These are phyloP conservation scores for Exophiala sp. DNA, from an alignment of 2,329 filamentous ascomycete genomes.

Conservation along the genomic window DNA sequence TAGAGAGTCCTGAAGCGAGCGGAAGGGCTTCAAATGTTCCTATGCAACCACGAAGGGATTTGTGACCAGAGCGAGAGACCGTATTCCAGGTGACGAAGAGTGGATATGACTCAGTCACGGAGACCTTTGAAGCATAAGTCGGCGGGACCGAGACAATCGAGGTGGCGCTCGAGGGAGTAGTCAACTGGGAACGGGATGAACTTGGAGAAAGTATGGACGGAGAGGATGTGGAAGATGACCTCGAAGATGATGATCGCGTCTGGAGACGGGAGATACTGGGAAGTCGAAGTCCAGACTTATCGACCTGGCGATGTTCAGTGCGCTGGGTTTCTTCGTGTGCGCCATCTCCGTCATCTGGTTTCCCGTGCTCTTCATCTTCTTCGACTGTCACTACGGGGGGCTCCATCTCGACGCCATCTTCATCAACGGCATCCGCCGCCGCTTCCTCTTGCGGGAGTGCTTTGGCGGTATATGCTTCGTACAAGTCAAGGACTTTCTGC, in stretches of 20 bases:
- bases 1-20: constrained; percentile 64
- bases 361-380: constrained; percentile 35
- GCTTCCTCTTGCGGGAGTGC: constrained; percentile 12
- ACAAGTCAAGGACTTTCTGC: constrained; percentile 63
- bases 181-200: constrained; percentile 39
- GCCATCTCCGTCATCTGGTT: constrained; percentile 29
- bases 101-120: constrained; percentile 52
- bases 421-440: not conserved
- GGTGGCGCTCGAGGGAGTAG: constrained; percentile 43
- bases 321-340: constrained; percentile 16
- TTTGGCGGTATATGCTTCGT: constrained; percentile 46
- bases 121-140: constrained; percentile 34
- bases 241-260: constrained; percentile 26
- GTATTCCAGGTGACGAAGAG: constrained; percentile 96
- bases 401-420: constrained; percentile 25
- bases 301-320: constrained; percentile 17
- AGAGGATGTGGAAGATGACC: constrained; percentile 36
- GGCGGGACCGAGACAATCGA: constrained; percentile 46
- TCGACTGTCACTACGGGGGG: constrained; percentile 7
- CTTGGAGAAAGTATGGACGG: constrained; percentile 40
- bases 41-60: constrained; percentile 83
- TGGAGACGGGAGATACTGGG: constrained; percentile 31
- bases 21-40: constrained; percentile 81
- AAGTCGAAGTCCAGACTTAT: constrained; percentile 20
- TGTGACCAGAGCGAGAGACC: constrained; percentile 53